Base-by-base conservation (phyloP, 257 asterid genomes). In the Paraleonurus japonicus region DNA sequence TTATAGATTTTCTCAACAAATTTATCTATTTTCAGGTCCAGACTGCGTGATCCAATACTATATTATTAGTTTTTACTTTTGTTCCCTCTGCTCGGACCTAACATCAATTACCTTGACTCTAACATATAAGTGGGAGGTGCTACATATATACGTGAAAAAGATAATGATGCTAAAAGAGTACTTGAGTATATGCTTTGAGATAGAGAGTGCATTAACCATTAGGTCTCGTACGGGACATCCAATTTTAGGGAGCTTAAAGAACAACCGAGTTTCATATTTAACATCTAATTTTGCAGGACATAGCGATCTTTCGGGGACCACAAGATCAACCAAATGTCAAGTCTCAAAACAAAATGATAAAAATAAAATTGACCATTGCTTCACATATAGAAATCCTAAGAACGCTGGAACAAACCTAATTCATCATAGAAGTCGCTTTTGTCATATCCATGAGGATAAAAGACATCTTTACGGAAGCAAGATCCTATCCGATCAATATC, bases 361-460 rank as follows among this genome's bases (percentile, higher is more conserved):
- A 39, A 45, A 47, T 19, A 35, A 72, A 35, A 43, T 24, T 76
- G 22, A 35, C 61, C 54, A 54, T 39, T 19, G 66, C 24, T 76
- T 58, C 23, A 58, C 33, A 16, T 17, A 30, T 43, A 64, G 67
- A 47, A 48, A 53, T 20, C 57, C 55, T 48, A 68, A 26, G 22
- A 58, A 66, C 57, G 61, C 66, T 35, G 53, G 35, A 23, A 68
- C 77, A 60, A 30, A 92, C 98, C 99, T 85, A 95, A 72, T 83
- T 84, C 99, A 80, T 92, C 96, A 70, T 81, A 95, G 87, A 89
- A 95, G 82, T 95, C 98, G 48, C 89, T 88, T 80, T 80, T 81
- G 77, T 88, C 96, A 51, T 92, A 95, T 84, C 99, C 99, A 82
- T 88, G 98, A 50, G 99, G n/a, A n/a, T n/a, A n/a, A n/a, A n/a